These are phyloP conservation scores for Podospora anserina DNA, from an alignment of 495 filamentous ascomycete genomes.

Conservation along the genomic window DNA sequence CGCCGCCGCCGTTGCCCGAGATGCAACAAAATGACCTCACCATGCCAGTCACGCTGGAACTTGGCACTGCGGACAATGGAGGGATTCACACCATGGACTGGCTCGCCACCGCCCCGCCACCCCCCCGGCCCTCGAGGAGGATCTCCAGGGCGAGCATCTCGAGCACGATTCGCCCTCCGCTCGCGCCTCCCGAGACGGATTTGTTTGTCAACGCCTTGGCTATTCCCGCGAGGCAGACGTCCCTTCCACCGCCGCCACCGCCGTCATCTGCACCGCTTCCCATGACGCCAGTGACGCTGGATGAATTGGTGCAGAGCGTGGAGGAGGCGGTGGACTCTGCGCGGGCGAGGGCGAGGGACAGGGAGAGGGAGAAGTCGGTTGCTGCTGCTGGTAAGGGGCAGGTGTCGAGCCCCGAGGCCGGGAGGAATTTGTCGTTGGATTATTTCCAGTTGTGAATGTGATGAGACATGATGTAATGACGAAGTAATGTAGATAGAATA, in stretches of 20 bases:
- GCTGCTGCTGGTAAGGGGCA: not conserved
- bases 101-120: not conserved
- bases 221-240: not conserved
- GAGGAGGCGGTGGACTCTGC: conserved; percentile 23
- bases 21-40: not conserved
- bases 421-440: not conserved
- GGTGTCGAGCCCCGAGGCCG: not conserved
- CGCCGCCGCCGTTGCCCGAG: not conserved
- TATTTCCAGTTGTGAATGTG: not conserved
- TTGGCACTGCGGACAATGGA: conserved; percentile 4
- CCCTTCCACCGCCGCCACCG: not conserved
- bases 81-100: conserved; percentile 8
- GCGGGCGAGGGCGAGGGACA: conserved; percentile 15
- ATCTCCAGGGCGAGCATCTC: not conserved
- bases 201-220: not conserved
- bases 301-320: conserved; percentile 23
- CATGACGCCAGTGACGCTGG: conserved; percentile 20
- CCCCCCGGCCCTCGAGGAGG: not conserved
- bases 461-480: not conserved
- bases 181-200: not conserved
- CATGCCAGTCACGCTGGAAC: not conserved
- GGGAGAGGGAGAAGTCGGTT: conserved; percentile 4
- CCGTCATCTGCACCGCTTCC: not conserved
- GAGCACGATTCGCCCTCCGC: not conserved
- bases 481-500: not conserved